Percentiles rank a stretch among this genome's conserved stretches.
These are phyloP conservation scores for Coemansia sp. DNA, from an alignment of 192 early-diverging fungal species.

Conservation along the genomic window DNA sequence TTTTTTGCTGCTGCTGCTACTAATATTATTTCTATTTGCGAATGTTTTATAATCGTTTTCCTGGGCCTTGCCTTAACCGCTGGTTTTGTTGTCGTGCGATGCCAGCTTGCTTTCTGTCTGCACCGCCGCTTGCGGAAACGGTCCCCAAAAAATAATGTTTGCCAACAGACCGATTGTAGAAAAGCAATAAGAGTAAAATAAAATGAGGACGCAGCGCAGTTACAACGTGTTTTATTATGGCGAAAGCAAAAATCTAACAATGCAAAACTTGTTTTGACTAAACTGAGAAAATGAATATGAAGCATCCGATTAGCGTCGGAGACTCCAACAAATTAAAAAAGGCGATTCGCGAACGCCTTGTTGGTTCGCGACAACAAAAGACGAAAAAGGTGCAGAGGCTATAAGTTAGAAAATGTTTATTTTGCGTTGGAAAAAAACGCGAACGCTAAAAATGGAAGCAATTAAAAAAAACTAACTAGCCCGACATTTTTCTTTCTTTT, in stretches of 20 bases:
- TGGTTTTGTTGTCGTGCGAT: not conserved
- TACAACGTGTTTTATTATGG: not conserved
- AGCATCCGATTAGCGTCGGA: constrained; percentile 7
- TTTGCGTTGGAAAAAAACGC: not conserved
- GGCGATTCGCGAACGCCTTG: not conserved
- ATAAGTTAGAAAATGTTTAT: not conserved
- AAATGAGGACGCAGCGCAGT: not conserved
- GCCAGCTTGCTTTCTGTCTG: not conserved
- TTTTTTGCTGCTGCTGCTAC: not conserved
- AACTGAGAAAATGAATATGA: constrained; percentile 3
- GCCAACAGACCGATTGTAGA: constrained; percentile 2
- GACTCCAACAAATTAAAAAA: not conserved
- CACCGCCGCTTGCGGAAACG: constrained; percentile 4
- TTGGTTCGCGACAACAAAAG: not conserved
- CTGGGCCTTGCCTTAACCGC: not conserved
- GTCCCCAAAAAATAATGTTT: constrained; percentile 2
- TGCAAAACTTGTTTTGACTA: not conserved
- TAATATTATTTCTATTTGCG: not conserved
- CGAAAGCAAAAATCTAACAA: not conserved
- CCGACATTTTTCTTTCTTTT: no score
- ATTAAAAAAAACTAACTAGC: not conserved
- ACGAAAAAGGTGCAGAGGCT: not conserved
- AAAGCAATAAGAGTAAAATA: constrained; percentile 5
- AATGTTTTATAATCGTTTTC: not conserved
- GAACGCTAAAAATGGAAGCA: not conserved